Conservation (phyloP, 495 filamentous ascomycete genomes). For the Amniculicola lignicola region DNA sequence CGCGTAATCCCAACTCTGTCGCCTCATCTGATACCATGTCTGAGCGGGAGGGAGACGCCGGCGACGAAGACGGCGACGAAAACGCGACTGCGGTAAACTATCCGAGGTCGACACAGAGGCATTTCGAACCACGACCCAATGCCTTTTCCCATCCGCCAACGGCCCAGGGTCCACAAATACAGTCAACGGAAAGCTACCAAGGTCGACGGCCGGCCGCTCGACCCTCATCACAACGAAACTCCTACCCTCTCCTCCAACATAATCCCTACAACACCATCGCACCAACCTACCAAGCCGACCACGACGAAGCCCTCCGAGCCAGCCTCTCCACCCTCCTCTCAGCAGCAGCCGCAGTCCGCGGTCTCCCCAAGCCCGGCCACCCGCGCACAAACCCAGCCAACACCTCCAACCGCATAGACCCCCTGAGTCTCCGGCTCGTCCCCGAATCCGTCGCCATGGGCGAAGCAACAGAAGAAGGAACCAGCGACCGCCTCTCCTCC, state of each 20-base stretch:
- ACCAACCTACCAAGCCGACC: constrained; percentile 75
- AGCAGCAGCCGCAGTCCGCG: constrained; percentile 82
- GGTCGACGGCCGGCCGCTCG: constrained; percentile 38
- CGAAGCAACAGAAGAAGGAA: constrained; percentile 35
- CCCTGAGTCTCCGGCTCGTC: constrained; percentile 63
- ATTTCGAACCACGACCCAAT: constrained; percentile 83
- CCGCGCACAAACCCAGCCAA: background rate
- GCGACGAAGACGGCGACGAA: constrained; percentile 74
- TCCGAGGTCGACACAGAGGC: constrained; percentile 51
- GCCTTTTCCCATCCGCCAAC: constrained; percentile 79
- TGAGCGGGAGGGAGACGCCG: constrained; percentile 52
- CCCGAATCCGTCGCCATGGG: constrained; percentile 71
- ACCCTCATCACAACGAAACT: constrained; percentile 40
- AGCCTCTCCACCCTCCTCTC: constrained; percentile 93
- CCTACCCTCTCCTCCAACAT: constrained; percentile 51
- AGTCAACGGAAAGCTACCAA: constrained; percentile 39
- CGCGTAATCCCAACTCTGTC: constrained; percentile 29
- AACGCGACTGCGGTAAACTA: constrained; percentile 76
- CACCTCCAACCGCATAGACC: constrained; percentile 43
- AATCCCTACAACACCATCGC: constrained; percentile 60
- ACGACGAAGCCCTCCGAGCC: constrained; percentile 88
- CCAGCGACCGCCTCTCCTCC: constrained; percentile 27
- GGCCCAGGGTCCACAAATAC: constrained; percentile 48
- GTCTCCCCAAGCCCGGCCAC: constrained; percentile 64
- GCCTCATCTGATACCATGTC: constrained; percentile 39